Evolutionary conservation across 345 rosid species (phyloP).

Genomic region (Physaria fendleri): DNA sequence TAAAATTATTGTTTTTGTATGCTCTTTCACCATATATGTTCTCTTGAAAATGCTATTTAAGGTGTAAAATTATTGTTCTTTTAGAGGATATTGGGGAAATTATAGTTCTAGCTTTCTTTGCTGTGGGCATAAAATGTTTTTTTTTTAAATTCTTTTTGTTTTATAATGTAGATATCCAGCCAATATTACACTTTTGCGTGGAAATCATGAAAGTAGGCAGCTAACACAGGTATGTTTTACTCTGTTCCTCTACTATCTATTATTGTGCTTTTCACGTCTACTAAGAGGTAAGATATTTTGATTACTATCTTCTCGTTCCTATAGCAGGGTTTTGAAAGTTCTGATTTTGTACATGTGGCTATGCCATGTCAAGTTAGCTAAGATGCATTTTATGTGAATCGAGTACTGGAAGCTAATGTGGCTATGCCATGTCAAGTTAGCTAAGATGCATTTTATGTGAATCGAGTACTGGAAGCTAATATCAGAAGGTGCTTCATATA

Average conservation of each 20-base stretch:
- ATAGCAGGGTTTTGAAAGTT: constrained; percentile 20
- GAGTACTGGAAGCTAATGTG: constrained; percentile 19
- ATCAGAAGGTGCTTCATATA: constrained; percentile 16
- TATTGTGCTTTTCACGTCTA: neutral
- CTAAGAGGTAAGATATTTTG: neutral
- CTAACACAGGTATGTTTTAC: constrained; percentile 78
- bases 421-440: constrained; percentile 18
- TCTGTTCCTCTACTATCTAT: neutral
- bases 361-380: constrained; percentile 21
- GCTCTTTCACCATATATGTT: no score
- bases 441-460: constrained; percentile 25
- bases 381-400: constrained; percentile 23
- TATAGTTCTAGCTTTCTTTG: neutral
- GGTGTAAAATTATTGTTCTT: neutral
- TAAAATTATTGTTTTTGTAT: no score
- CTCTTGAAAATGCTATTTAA: no score
- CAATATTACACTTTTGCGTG: constrained; percentile 93
- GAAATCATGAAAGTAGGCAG: constrained; percentile 99
- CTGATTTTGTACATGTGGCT: constrained; percentile 18
- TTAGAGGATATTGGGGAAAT: neutral
- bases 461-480: constrained; percentile 18
- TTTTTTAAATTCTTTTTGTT: neutral
- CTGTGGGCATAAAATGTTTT: neutral
- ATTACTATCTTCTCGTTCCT: constrained; percentile 13
- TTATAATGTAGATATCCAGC: constrained; percentile 76